These are phyloP conservation scores for Aspergillus egyptiacus DNA, from an alignment of 495 filamentous ascomycete genomes.

Conservation along the genomic window DNA sequence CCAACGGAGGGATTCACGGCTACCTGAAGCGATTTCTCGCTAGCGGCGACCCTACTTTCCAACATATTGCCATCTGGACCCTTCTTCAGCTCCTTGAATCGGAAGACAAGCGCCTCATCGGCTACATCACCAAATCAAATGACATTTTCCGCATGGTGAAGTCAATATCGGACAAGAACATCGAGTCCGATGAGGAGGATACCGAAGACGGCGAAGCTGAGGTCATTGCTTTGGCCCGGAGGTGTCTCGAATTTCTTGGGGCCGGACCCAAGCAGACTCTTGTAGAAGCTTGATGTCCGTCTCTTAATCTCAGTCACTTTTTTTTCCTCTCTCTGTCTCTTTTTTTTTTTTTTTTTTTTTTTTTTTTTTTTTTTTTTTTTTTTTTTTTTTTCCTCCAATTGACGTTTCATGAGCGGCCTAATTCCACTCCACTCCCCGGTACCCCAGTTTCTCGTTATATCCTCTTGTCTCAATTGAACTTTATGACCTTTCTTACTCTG, in stretches of 20 bases:
- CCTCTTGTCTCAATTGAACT: conserved; percentile 7
- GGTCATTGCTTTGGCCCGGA: conserved; percentile 83
- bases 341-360: background rate
- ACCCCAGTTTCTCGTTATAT: conserved; percentile 13
- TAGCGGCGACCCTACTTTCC: conserved; percentile 93
- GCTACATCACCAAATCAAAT: conserved; percentile 77
- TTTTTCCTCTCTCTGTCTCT: background rate
- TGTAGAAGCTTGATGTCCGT: conserved; percentile 43
- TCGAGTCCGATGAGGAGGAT: conserved; percentile 86
- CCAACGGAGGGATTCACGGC: conserved; percentile 89
- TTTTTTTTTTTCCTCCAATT: background rate
- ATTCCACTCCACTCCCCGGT: conserved; percentile 12
- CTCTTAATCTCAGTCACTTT: background rate
- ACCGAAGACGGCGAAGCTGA: conserved; percentile 91
- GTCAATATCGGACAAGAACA: conserved; percentile 78
- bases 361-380: background rate
- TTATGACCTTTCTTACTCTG: conserved; percentile 6
- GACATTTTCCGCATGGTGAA: conserved; percentile 88
- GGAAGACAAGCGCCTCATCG: conserved; percentile 77
- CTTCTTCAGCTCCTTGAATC: conserved; percentile 92
- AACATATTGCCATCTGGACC: conserved; percentile 99
- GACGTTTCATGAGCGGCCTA: conserved; percentile 13
- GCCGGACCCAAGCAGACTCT: conserved; percentile 52
- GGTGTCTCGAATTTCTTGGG: conserved; percentile 82
- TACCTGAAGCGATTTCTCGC: conserved; percentile 89